Conservation (phyloP, 2,329 filamentous ascomycete species). For the Penicillium brevicompactum region DNA sequence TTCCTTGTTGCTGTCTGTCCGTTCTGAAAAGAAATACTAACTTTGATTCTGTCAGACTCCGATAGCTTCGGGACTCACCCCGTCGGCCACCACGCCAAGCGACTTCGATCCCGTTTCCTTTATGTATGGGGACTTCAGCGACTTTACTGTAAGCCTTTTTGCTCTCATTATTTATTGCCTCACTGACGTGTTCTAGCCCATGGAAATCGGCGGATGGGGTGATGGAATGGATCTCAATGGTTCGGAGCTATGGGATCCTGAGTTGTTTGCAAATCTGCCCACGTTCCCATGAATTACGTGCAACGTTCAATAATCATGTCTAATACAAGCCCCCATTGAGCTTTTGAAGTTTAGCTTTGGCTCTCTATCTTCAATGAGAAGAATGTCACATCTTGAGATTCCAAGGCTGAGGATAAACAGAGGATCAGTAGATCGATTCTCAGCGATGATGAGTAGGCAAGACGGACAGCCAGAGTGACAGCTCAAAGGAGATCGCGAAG, state of each 20-base stretch:
- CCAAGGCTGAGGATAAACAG: no score
- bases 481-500: no score
- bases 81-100: slow-evolving; percentile 14
- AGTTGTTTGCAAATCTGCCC: slow-evolving; percentile 23
- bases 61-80: slow-evolving; percentile 15
- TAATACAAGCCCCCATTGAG: no score
- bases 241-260: slow-evolving; percentile 30
- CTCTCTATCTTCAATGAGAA: no score
- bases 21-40: not conserved
- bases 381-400: no score
- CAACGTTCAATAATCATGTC: no score
- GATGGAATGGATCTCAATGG: slow-evolving; percentile 29
- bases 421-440: no score
- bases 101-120: slow-evolving; percentile 31
- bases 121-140: slow-evolving; percentile 21
- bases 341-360: no score
- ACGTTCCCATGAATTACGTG: slow-evolving; percentile 4
- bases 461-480: no score
- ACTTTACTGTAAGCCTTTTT: slow-evolving; percentile 26
- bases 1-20: no score
- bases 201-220: slow-evolving; percentile 35
- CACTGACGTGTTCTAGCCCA: slow-evolving; percentile 25
- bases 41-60: slow-evolving; percentile 12
- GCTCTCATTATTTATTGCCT: not conserved
- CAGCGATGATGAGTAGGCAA: no score